phyloP scores from a whole-genome alignment of 257 asterid genomes.

The Przewalskia tangutica region DNA sequence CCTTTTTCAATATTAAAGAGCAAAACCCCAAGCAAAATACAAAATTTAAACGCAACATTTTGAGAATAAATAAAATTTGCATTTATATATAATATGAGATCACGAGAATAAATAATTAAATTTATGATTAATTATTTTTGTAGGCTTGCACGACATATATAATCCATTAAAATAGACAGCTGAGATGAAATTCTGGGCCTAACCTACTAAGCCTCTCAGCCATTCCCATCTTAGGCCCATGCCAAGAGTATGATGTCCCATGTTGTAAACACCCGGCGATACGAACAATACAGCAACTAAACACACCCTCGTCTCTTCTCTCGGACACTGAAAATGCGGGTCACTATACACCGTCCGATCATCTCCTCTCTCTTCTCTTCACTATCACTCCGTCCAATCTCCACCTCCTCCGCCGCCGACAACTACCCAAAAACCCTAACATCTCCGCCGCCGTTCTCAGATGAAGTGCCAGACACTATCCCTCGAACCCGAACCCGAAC shows the following conservation, averaged over 20 bases:
- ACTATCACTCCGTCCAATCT: slow-evolving; percentile 25
- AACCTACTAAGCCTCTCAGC: not conserved
- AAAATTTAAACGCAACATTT: no score
- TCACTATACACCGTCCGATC: slow-evolving; percentile 1
- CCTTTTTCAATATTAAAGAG: no score
- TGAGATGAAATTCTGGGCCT: not conserved
- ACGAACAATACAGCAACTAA: not conserved
- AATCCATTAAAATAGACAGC: not conserved
- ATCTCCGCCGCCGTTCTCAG: slow-evolving; percentile 10
- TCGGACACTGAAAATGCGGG: slow-evolving; percentile 9
- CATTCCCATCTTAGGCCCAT: not conserved
- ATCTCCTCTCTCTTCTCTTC: slow-evolving; percentile 22
- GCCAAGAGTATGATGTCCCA: not conserved
- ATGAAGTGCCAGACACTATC: slow-evolving; percentile 7
- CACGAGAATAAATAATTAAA: no score
- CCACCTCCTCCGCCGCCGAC: slow-evolving; percentile 15
- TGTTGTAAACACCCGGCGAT: no score
- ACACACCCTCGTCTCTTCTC: not conserved
- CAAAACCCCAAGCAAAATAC: no score
- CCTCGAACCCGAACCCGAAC: slow-evolving; percentile 39
- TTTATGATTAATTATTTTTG: no score
- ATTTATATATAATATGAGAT: no score
- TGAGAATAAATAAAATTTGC: no score
- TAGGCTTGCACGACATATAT: no score
- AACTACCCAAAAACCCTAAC: slow-evolving; percentile 10